A percentile compares a stretch with the other conserved stretches of the same genome.
Conservation (phyloP, 371 early-diverging fungal genomes). For the Modicella reniformis region DNA sequence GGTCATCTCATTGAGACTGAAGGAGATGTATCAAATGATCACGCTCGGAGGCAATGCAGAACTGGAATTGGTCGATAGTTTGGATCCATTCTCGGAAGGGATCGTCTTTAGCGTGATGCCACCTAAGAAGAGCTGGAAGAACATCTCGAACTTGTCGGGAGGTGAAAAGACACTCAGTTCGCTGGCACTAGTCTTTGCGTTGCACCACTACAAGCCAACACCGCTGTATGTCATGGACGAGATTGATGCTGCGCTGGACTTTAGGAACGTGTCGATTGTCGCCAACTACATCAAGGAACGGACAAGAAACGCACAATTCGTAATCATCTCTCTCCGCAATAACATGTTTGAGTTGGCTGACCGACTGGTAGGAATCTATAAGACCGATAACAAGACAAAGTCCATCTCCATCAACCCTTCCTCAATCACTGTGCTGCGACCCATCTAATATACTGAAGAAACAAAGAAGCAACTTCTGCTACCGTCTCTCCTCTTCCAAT, state of each 20-base stretch:
- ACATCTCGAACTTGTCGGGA: slow-evolving; percentile 98
- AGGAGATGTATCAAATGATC: slow-evolving; percentile 99
- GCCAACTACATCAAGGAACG: slow-evolving; percentile 99
- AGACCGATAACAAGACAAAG: slow-evolving; percentile 80
- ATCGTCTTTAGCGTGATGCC: slow-evolving; percentile 99
- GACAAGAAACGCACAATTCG: slow-evolving; percentile 98
- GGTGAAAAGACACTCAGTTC: slow-evolving; percentile 99
- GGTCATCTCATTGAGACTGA: slow-evolving; percentile 92
- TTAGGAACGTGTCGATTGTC: slow-evolving; percentile 99
- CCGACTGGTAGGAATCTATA: slow-evolving; percentile 98
- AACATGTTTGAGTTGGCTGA: slow-evolving; percentile 99
- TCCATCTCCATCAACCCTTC: slow-evolving; percentile 55
- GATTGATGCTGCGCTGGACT: slow-evolving; percentile 99
- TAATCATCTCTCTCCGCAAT: slow-evolving; percentile 98
- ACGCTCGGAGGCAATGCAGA: slow-evolving; percentile 99
- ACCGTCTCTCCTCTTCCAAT: too few species aligned
- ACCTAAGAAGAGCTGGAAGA: slow-evolving; percentile 99
- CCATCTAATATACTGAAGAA: too few species aligned
- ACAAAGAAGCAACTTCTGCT: too few species aligned
- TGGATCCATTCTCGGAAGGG: slow-evolving; percentile 99
- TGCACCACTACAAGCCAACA: slow-evolving; percentile 99
- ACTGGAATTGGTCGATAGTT: slow-evolving; percentile 98
- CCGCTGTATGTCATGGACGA: slow-evolving; percentile 99
- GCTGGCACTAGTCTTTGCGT: slow-evolving; percentile 98
- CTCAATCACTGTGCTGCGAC: slow-evolving; percentile 43